A percentile compares a stretch with the other conserved stretches of the same genome.
These are phyloP conservation scores for Chytridium lagenaria DNA, from an alignment of 371 early-diverging fungal species.

Conservation along the genomic window DNA sequence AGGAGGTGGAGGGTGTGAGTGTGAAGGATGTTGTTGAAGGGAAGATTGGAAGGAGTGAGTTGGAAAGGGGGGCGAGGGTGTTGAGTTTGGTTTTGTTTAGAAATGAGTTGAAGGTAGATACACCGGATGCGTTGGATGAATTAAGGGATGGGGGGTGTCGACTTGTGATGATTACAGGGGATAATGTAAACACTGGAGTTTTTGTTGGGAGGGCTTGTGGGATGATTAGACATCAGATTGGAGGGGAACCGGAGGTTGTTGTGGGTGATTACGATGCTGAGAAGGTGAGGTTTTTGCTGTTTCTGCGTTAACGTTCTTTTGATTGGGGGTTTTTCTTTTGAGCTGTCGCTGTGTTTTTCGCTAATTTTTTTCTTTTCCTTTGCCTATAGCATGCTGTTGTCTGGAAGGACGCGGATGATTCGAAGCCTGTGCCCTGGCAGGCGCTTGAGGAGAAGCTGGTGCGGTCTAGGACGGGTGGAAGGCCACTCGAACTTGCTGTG, in stretches of 20 bases:
- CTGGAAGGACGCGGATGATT: slow-evolving; percentile 62
- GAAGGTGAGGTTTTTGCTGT: slow-evolving; percentile 38
- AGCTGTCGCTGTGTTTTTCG: background rate
- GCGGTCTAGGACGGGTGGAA: slow-evolving; percentile 17
- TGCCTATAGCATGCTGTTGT: slow-evolving; percentile 40
- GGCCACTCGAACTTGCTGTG: slow-evolving; percentile 68
- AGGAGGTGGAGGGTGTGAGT: slow-evolving; percentile 51
- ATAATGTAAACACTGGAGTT: slow-evolving; percentile 85
- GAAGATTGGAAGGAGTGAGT: slow-evolving; percentile 57
- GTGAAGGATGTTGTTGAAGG: slow-evolving; percentile 43
- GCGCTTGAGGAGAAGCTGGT: slow-evolving; percentile 41
- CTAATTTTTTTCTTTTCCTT: background rate
- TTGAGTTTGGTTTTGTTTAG: slow-evolving; percentile 79
- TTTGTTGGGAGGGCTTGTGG: slow-evolving; percentile 82
- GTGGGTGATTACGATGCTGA: slow-evolving; percentile 41
- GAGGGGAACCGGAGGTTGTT: slow-evolving; percentile 33
- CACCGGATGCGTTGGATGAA: slow-evolving; percentile 67
- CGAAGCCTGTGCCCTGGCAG: slow-evolving; percentile 34
- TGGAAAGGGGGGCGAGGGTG: slow-evolving; percentile 68
- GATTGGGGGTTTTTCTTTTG: background rate
- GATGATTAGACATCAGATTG: slow-evolving; percentile 60
- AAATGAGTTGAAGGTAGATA: slow-evolving; percentile 82
- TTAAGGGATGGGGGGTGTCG: slow-evolving; percentile 79
- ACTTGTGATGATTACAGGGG: slow-evolving; percentile 92
- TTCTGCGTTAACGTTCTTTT: background rate